Evolutionary conservation across 2,329 filamentous ascomycete genomes (phyloP), one percentile per base, ranked within the genome.

Genomic region (Anisogramma anomala): DNA sequence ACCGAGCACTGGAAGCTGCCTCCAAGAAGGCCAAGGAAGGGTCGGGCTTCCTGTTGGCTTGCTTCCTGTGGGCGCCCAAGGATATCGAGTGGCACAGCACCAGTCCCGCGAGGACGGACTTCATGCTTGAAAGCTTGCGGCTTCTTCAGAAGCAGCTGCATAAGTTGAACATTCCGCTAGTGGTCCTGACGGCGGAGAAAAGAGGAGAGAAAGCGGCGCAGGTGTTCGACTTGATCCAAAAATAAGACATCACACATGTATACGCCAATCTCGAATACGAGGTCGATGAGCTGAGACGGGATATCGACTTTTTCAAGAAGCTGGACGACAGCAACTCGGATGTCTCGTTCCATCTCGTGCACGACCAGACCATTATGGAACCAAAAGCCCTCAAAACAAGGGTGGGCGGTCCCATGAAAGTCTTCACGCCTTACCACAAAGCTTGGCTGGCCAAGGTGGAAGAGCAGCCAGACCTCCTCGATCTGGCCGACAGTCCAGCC

Each of bases 391-490:
- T 54, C 15, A 37, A 6, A 6, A 49, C 48, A 1, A 48, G 49
- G n/a, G 27, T 45, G 0, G 52, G 52, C 14, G 45, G 46, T 3
- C 51, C 50, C 10, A 30, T 46, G 9, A 49, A 53, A 31, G 51
- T 54, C 22, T 54, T 50, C 33, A 54, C 51, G 6, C 52, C 50
- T 10, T 54, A 52, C n/a, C 50, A 53, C 44, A 50, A 50, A 30
- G 45, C 49, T 4, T 54, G 52, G 52, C 41, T 60, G 51, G 42
- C 63, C 59, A 20, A 68, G 58, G 35, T 66, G 54, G 0, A 65
- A 59, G 42, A 65, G 62, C 39, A 68, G 52, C 66, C 66, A 63
- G 36, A 67, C 57, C 53, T 70, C 58, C 48, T 69, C 67, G 54
- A 68, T 57, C 35, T 60, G 58, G 39, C 41, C 5, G 44, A 37